Base-by-base conservation (phyloP, 306 rosid species). In the Rubus idaeus region DNA sequence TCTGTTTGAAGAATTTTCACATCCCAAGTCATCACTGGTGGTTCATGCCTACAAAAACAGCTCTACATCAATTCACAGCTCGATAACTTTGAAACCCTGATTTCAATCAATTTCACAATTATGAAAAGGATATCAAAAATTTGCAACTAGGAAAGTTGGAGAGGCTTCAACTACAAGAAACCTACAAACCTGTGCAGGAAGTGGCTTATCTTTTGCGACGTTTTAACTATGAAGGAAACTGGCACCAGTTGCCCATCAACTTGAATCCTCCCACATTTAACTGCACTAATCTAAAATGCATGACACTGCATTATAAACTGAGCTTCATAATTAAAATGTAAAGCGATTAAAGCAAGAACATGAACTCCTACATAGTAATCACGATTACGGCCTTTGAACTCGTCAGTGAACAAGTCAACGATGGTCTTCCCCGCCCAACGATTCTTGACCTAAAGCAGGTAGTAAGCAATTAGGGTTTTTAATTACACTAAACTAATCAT, bases 381-480 rank as follows among this genome's bases (percentile, higher is more conserved):
- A 79, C 86, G 86, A 42, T 92, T 88, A 68, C 98, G 89, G 73
- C 99, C 98, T 80, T 92, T 92, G 63, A 96, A 96, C 79, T 96
- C 99, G 64, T 96, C 90, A 1, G 99, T 82, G 46, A 96, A 92
- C 82, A 96, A 86, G 78, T 91, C 98, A 10, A 96, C 97, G 16
- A 91, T 86, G 65, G 89, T 88, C 90, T 89, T 91, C 57, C 98
- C 99, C 0, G 91, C 96, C 99, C 99, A 96, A 11, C 97, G 89
- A 74, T 91, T 89, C 77, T 92, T 91, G 23, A 91, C 99, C 98
- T 96, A 60, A 61, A 61, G 68, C 58, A 60, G 23, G 23, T 13
- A 42, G 4, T 68, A 57, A 68, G 63, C 9, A 87, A 75, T 68
- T 64, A 78, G 46, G 83, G 82, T 75, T 74, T 64, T 42, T 41